Base-by-base conservation (phyloP, 768 basidiomycete genomes). In the Mycena leptocephala region DNA sequence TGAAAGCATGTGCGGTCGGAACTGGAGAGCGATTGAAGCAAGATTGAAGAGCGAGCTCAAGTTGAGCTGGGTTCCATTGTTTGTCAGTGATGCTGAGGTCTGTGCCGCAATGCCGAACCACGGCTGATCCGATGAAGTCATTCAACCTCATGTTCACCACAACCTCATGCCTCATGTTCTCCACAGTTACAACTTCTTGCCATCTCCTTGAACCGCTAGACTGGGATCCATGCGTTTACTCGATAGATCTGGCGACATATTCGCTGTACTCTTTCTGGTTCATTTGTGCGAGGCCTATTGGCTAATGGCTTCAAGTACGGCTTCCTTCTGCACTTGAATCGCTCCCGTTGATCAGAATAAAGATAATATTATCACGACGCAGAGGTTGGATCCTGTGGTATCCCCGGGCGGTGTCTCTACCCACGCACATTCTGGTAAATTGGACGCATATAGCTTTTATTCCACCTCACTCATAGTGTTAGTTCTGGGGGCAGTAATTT, bases 401-500 rank as follows among this genome's bases (percentile, higher is more conserved):
- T 78, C 74, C 28, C 77, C 77, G 2, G 77, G 77, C 16, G 30
- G 62, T 18, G 77, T 76, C n/a, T 69, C 77, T 13, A 78, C 77
- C 16, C 77, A 78, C 37, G 77, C 51, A 5, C 77, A 78, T 70
- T 41, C 74, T 41, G 77, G 77, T 78, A 30, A 28, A 37, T 48
- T 28, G 14, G n/a, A 39, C 30, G 0, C 26, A 30, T n/a, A 10
- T 13, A 24, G 11, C 16, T 16, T 39, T 9, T 8, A 39, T 32
- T 5, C 28, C n/a, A n/a, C n/a, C 24, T 22, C 28, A 14, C 48
- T 65, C 39, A 71, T n/a, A 32, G 13, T 28, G 16, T 7, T 24
- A 78, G 77, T 78, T 5, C 43, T 78, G 77, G 77, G 13, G 77
- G 77, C 11, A 78, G 77, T 30, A 78, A 76, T 55, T 78, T 78